These are phyloP conservation scores for Dioscorea dumetorum DNA, from an alignment of 106 monocot genomes.

Conservation along the genomic window DNA sequence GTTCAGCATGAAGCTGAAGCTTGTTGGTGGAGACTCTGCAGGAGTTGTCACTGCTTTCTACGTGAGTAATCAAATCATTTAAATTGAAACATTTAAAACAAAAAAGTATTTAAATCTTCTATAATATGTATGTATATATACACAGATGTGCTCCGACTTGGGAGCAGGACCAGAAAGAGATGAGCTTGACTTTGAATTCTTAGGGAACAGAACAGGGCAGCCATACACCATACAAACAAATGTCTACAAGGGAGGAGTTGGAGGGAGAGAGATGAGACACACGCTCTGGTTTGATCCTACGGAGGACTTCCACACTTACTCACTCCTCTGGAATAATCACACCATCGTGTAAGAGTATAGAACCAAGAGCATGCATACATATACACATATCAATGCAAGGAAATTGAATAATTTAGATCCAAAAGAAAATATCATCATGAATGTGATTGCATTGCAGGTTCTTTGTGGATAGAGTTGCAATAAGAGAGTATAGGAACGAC, in stretches of 20 bases:
- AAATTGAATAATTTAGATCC: too few species aligned
- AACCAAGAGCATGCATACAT: too few species aligned
- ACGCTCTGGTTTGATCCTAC: conserved; percentile 97
- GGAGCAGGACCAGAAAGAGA: conserved; percentile 71
- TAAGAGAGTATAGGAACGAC: conserved; percentile 65
- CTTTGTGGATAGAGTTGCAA: conserved; percentile 73
- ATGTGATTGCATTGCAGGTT: conserved; percentile 38
- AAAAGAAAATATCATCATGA: too few species aligned
- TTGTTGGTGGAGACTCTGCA: conserved; percentile 95
- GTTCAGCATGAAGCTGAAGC: conserved; percentile 99
- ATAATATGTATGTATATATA: background rate
- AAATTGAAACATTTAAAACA: background rate
- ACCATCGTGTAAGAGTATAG: conserved; percentile 62
- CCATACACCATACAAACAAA: conserved; percentile 95
- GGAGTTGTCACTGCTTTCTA: conserved; percentile 97
- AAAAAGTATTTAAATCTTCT: background rate
- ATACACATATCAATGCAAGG: too few species aligned
- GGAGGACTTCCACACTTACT: conserved; percentile 79
- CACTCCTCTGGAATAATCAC: conserved; percentile 84
- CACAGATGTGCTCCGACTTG: conserved; percentile 93
- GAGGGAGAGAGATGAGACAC: conserved; percentile 89
- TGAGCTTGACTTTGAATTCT: conserved; percentile 94
- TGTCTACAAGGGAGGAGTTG: conserved; percentile 83
- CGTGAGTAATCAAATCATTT: conserved; percentile 23
- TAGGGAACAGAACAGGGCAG: conserved; percentile 87